These are phyloP conservation scores for Diplogelasinospora grovesii DNA, from an alignment of 495 filamentous ascomycete genomes.

Conservation along the genomic window DNA sequence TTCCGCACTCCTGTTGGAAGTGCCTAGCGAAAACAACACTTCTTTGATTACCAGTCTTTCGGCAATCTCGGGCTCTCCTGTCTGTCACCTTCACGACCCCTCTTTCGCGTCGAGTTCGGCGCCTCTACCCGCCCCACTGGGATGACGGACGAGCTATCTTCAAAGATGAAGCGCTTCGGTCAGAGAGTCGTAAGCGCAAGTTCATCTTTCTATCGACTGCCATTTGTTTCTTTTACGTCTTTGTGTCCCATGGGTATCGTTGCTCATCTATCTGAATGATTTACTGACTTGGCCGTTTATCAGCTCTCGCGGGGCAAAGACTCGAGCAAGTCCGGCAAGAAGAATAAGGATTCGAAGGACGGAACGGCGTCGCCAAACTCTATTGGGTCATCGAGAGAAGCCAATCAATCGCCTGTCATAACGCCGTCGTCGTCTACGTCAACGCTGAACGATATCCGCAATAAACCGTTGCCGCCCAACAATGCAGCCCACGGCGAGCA, in stretches of 20 bases:
- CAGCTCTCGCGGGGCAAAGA: constrained; percentile 96
- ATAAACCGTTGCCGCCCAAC: constrained; percentile 66
- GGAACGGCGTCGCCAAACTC: constrained; percentile 72
- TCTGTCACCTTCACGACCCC: constrained; percentile 9
- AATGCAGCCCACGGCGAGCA: constrained; percentile 53
- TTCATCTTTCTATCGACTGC: constrained; percentile 18
- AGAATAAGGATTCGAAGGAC: constrained; percentile 80
- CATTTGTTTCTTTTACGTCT: constrained; percentile 1
- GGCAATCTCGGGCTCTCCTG: constrained; percentile 11
- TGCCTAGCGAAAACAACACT: too few species aligned
- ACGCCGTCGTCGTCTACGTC: constrained; percentile 84
- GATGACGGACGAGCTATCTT: constrained; percentile 36
- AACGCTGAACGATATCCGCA: constrained; percentile 75
- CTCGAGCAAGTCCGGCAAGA: constrained; percentile 83
- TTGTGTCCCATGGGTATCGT: too few species aligned
- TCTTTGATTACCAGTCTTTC: too few species aligned
- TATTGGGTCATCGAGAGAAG: constrained; percentile 43
- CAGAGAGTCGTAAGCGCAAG: constrained; percentile 97
- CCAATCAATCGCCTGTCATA: constrained; percentile 50
- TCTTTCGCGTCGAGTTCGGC: constrained; percentile 25
- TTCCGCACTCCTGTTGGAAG: too few species aligned
- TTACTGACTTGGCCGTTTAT: constrained; percentile 25
- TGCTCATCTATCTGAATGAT: too few species aligned
- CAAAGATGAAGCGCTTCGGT: constrained; percentile 94
- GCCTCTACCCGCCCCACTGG: constrained; percentile 27